Conservation (phyloP, 352 stramenopile species). For the Globisporangium perplexum region DNA sequence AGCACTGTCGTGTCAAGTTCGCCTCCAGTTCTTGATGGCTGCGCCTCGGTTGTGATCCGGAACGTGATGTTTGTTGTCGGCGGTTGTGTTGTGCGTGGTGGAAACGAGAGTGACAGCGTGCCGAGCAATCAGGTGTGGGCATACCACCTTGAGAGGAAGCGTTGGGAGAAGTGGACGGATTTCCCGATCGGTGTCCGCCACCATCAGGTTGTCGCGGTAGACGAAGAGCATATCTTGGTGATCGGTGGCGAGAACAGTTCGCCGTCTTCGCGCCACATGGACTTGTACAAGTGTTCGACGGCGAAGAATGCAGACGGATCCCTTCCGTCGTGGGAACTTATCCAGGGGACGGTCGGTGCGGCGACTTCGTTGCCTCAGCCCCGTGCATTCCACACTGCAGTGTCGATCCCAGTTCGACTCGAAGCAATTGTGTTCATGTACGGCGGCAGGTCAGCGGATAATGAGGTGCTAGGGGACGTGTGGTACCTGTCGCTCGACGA, state of each 20-base stretch:
- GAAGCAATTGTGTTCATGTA: conserved; percentile 84
- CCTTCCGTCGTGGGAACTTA: conserved; percentile 64
- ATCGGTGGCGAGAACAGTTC: conserved; percentile 71
- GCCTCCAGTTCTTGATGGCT: conserved; percentile 43
- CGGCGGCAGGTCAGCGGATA: conserved; percentile 65
- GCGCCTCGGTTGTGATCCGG: conserved; percentile 47
- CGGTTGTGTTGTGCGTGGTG: conserved; percentile 24
- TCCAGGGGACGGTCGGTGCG: conserved; percentile 62
- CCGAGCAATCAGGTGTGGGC: conserved; percentile 50
- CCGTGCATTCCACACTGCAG: conserved; percentile 65
- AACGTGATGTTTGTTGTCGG: conserved; percentile 76
- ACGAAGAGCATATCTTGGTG: conserved; percentile 74
- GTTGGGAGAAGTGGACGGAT: conserved; percentile 74
- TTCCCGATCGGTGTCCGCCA: conserved; percentile 77
- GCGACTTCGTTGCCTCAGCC: conserved; percentile 53
- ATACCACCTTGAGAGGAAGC: conserved; percentile 41
- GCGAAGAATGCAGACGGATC: conserved; percentile 52
- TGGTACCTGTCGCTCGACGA: conserved; percentile 84
- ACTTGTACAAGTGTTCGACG: conserved; percentile 77
- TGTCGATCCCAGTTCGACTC: conserved; percentile 61
- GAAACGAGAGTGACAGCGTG: background rate
- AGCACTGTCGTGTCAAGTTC: conserved; percentile 1
- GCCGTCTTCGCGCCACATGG: conserved; percentile 74
- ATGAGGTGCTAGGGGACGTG: conserved; percentile 65
- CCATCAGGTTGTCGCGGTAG: conserved; percentile 70